Conservation (phyloP, 345 rosid species). For the Populus tremula region DNA sequence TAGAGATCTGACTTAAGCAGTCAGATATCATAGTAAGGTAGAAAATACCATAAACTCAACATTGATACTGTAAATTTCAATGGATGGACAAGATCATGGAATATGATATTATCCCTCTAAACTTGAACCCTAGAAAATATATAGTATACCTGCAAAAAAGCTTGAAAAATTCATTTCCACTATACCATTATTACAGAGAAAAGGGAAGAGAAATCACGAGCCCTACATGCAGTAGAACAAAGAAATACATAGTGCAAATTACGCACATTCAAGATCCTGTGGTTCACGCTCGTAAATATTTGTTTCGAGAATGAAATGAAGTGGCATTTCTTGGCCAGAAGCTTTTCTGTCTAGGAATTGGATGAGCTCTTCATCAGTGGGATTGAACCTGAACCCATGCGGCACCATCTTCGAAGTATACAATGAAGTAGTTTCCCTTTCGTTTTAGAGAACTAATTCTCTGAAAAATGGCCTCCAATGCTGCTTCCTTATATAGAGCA, state of each 20-base stretch:
- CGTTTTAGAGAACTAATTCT: no score
- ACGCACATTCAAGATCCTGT: constrained; percentile 16
- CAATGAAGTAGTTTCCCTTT: no score
- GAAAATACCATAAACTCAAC: no score
- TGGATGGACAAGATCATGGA: no score
- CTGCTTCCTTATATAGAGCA: no score
- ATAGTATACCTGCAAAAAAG: no score
- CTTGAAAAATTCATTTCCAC: not conserved
- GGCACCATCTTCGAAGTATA: no score
- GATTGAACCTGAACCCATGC: constrained; percentile 13
- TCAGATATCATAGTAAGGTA: no score
- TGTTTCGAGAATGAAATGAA: constrained; percentile 11
- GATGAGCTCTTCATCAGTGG: constrained; percentile 29
- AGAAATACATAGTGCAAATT: not conserved
- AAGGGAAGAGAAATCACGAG: not conserved
- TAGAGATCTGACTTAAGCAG: not conserved
- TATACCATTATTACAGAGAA: not conserved
- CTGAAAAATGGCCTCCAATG: no score
- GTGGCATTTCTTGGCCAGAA: constrained; percentile 16
- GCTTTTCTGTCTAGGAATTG: constrained; percentile 14
- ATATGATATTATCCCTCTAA: no score
- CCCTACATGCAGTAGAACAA: not conserved
- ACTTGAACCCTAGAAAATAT: no score
- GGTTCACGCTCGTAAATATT: constrained; percentile 23
- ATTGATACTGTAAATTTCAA: no score